phyloP scores from a whole-genome alignment of 306 rosid genomes.

The Cucumis cinereus region DNA sequence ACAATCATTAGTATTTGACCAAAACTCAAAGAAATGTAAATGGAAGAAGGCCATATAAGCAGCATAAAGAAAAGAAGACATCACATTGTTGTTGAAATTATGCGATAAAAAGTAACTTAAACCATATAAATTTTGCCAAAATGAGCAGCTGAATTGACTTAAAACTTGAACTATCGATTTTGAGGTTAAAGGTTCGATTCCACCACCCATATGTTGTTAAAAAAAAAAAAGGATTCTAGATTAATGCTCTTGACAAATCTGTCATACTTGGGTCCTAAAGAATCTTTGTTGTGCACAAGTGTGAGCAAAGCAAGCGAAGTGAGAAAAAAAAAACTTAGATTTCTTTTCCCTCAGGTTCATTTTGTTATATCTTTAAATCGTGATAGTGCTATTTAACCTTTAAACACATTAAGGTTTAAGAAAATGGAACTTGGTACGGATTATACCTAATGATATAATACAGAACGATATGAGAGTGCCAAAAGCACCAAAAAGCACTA shows the following conservation, averaged over 20 bases:
- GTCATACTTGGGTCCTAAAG: neutral
- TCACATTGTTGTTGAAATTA: neutral
- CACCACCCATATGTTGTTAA: too few species aligned
- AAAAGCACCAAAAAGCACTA: constrained; percentile 79
- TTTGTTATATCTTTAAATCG: neutral
- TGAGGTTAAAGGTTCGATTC: too few species aligned
- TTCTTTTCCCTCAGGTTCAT: neutral
- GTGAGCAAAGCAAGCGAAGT: neutral
- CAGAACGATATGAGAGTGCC: constrained; percentile 88
- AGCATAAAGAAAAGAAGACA: neutral
- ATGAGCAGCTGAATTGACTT: too few species aligned
- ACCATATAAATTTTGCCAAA: neutral
- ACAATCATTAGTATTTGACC: neutral
- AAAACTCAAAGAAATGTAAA: neutral
- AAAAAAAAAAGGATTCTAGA: neutral
- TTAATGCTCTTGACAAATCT: neutral
- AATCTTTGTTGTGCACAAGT: neutral
- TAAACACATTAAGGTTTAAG: neutral
- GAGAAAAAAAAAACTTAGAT: neutral
- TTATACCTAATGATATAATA: constrained; percentile 75
- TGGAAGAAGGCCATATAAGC: neutral
- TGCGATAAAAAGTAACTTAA: neutral
- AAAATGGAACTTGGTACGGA: neutral
- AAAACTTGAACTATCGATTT: too few species aligned
- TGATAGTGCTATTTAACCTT: neutral